Evolutionary conservation across 108 stramenopile genomes (phyloP).

Genomic region (Fistulifera pelliculosa): DNA sequence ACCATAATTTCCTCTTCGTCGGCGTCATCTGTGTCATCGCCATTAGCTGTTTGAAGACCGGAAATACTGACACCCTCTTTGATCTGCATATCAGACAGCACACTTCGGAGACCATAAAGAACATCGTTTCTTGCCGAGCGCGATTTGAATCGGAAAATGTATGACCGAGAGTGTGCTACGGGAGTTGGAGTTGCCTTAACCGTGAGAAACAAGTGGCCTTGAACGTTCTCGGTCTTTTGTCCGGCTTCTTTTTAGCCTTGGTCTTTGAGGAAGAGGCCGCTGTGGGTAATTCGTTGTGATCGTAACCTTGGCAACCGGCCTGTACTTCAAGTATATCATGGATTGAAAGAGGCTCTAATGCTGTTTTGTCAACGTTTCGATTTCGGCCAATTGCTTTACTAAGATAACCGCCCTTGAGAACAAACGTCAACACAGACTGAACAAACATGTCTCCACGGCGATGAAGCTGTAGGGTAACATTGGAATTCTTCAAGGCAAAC

Average conservation of each 20-base stretch:
- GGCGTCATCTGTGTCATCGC: constrained; percentile 21
- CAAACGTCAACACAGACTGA: constrained; percentile 72
- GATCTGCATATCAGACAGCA: constrained; percentile 83
- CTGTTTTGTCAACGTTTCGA: constrained; percentile 59
- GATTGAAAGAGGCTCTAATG: constrained; percentile 74
- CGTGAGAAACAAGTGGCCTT: constrained; percentile 79
- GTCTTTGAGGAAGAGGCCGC: constrained; percentile 27
- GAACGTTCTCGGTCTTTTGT: constrained; percentile 68
- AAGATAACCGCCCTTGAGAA: constrained; percentile 74
- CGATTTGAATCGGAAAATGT: constrained; percentile 78
- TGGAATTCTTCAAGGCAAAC: constrained; percentile 70
- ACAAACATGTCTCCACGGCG: constrained; percentile 68
- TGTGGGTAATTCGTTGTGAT: constrained; percentile 72
- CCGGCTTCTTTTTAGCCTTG: constrained; percentile 45
- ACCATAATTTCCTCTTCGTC: constrained; percentile 66
- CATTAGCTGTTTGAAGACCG: constrained; percentile 31
- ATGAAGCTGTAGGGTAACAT: constrained; percentile 73
- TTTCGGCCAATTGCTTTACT: constrained; percentile 79
- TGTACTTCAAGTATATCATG: constrained; percentile 82
- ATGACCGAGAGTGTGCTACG: constrained; percentile 61
- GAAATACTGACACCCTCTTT: constrained; percentile 82
- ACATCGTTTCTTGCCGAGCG: constrained; percentile 72
- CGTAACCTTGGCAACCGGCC: constrained; percentile 80
- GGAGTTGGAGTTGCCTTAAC: constrained; percentile 79
- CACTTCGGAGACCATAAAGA: constrained; percentile 57